Percentiles rank a stretch among this genome's conserved stretches.
Conservation (phyloP, 768 basidiomycete species). For the Asterophora parasitica region DNA sequence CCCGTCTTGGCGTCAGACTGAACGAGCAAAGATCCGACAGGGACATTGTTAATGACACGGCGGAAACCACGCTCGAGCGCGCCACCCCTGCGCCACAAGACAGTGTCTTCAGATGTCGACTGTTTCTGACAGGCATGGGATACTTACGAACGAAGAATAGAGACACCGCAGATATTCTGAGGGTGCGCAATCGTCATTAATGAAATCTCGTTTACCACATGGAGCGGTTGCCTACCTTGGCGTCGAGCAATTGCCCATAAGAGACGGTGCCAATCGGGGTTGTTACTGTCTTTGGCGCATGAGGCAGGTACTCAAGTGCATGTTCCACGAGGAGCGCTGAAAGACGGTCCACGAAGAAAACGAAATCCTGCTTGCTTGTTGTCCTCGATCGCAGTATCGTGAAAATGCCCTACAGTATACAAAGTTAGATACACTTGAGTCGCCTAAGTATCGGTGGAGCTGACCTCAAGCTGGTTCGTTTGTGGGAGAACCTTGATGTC, state of each 20-base stretch:
- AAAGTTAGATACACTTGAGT: neutral
- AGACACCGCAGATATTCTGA: slow-evolving; percentile 81
- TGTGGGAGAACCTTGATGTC: slow-evolving; percentile 66
- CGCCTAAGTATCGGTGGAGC: slow-evolving; percentile 7
- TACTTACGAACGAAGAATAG: slow-evolving; percentile 81
- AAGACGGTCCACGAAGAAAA: slow-evolving; percentile 87
- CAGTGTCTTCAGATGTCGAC: neutral
- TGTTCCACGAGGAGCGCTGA: slow-evolving; percentile 82
- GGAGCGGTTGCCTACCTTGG: slow-evolving; percentile 38
- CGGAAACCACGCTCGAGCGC: slow-evolving; percentile 89
- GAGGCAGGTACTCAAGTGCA: slow-evolving; percentile 81
- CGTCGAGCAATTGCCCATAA: slow-evolving; percentile 58
- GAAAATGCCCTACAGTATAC: slow-evolving; percentile 66
- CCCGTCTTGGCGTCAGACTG: slow-evolving; percentile 82
- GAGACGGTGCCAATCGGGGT: slow-evolving; percentile 62
- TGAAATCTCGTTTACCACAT: neutral
- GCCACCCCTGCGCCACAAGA: slow-evolving; percentile 56
- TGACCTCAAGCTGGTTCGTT: slow-evolving; percentile 76
- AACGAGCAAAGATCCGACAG: slow-evolving; percentile 85
- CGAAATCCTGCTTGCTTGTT: slow-evolving; percentile 80
- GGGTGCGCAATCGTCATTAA: neutral
- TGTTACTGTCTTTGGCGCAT: slow-evolving; percentile 48
- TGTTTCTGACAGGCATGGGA: neutral
- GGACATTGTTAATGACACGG: slow-evolving; percentile 80
- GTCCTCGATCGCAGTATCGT: slow-evolving; percentile 75